Percentiles rank a stretch among this genome's conserved stretches.
Evolutionary conservation across 192 early-diverging fungal species (phyloP).

Genomic region (Backusella psychrophila): DNA sequence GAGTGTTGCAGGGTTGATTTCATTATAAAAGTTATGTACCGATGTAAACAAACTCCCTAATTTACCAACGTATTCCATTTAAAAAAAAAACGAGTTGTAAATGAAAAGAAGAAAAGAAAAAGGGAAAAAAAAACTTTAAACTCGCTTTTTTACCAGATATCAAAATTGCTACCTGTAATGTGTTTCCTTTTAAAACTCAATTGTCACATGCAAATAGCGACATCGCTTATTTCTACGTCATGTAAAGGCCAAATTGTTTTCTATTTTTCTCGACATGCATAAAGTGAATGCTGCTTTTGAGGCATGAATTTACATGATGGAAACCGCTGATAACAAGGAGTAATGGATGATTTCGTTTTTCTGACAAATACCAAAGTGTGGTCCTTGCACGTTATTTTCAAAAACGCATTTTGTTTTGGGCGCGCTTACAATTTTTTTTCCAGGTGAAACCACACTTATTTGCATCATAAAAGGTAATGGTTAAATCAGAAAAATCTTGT

Average conservation of each 20-base stretch:
- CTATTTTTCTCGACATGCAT: neutral
- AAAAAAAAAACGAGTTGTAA: neutral
- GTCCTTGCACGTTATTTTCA: neutral
- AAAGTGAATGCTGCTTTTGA: neutral
- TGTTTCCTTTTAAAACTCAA: neutral
- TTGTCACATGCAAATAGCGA: neutral
- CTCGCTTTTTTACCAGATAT: neutral
- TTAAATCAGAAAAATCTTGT: neutral
- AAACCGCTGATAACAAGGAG: neutral
- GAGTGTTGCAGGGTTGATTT: conserved; percentile 95
- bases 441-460: neutral
- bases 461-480: neutral
- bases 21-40: conserved; percentile 92
- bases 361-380: neutral
- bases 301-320: neutral
- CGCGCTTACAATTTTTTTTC: neutral
- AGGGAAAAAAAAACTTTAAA: neutral
- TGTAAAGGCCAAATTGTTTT: neutral
- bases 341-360: neutral
- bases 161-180: too few species aligned
- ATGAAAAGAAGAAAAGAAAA: neutral
- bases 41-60: conserved; percentile 63
- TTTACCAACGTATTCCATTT: conserved; percentile 65
- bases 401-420: neutral
- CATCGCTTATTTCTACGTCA: neutral